These are phyloP conservation scores for Dactylellina haptotyla DNA, from an alignment of 2,329 filamentous ascomycete genomes.

Conservation along the genomic window DNA sequence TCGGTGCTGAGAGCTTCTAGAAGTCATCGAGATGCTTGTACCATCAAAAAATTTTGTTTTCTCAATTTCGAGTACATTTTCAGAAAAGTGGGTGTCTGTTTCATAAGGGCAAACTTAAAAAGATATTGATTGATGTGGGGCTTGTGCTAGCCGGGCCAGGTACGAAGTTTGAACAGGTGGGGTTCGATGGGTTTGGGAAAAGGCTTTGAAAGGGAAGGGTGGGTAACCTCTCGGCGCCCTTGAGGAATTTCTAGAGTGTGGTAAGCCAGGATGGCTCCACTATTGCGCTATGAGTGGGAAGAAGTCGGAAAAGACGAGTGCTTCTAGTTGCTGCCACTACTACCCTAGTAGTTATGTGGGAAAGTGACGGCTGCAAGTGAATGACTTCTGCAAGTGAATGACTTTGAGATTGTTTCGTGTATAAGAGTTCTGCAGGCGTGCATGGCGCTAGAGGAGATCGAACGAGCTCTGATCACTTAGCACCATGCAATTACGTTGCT, in stretches of 20 bases:
- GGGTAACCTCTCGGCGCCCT: background rate
- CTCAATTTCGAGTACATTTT: conserved; percentile 52
- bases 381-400: too few relatives aligned
- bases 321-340: too few relatives aligned
- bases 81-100: conserved; percentile 40
- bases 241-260: background rate
- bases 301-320: conserved; percentile 2
- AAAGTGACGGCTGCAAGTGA: too few relatives aligned
- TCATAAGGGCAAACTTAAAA: conserved; percentile 53
- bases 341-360: too few relatives aligned
- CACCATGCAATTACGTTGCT: too few relatives aligned
- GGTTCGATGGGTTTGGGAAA: background rate
- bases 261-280: conserved; percentile 28
- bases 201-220: background rate
- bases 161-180: conserved; percentile 23
- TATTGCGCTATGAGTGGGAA: conserved; percentile 40
- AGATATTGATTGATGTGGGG: conserved; percentile 39
- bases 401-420: background rate
- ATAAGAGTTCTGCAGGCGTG: conserved; percentile 1
- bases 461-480: conserved; percentile 3
- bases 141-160: conserved; percentile 18
- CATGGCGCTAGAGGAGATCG: conserved; percentile 10
- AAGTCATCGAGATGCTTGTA: conserved; percentile 2
- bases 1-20: conserved; percentile 18
- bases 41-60: conserved; percentile 2